Base-by-base conservation (phyloP, 1,139 yeast genomes). In the Protomyces pachydermus region DNA sequence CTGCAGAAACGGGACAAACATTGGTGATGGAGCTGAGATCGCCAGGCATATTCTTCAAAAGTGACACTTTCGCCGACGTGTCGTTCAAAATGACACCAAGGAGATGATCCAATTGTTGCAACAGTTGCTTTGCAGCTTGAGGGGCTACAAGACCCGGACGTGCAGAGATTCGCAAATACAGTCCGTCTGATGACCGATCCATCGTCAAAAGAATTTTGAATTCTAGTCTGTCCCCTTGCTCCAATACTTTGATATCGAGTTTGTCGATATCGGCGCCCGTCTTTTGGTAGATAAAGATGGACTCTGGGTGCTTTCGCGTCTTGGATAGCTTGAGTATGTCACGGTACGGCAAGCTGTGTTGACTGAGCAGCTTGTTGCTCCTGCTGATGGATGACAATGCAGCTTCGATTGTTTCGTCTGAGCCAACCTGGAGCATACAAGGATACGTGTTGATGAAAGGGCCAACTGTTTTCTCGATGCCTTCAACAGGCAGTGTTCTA, bases 371-470 rank as follows among this genome's bases (percentile, higher is more conserved):
- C 16, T 23, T 52, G 37, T 50, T 50, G 45, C 18, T 18, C 12
- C 48, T 16, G 3, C 20, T 18, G 23, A 58, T 48, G 5, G 23
- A 9, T 28, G 32, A 4, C 18, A 51, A 20, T 20, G 54, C 54
- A 12, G 51, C 50, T 6, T 4, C 38, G 14, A 52, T 37, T 1
- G 62, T 35, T 18, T 28, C 12, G n/a, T 25, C 18, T n/a, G 25
- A 32, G 10, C 25, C n/a, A 1, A 28, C 16, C 2, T 18, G 8
- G 12, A 55, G 45, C 5, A 58, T 38, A 37, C 65, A 54, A 4
- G 70, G 70, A 3, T 60, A 53, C 5, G 69, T 67, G 18, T 46
- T 42, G 53, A 68, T 66, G 65, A 64, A 60, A 3, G 70, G 70
- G 1, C 70, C 70, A 3, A 66, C 25, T 2, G 65, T 64, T 1